Conservation (phyloP, 2,329 filamentous ascomycete genomes). For the Venturia aucupariae region DNA sequence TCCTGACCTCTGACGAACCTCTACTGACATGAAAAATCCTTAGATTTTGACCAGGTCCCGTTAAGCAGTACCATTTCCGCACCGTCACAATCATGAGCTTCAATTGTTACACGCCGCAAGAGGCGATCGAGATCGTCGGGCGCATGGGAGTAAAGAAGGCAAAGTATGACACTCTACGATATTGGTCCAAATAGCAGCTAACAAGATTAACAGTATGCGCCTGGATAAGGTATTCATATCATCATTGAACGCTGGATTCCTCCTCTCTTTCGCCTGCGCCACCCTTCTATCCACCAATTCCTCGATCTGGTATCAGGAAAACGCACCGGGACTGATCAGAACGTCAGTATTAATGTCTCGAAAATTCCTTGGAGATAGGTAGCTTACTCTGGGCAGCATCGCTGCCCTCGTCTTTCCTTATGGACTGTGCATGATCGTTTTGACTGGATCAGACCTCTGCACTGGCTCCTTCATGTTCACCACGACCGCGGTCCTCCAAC, state of each 20-base stretch:
- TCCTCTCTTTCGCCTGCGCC: conserved; percentile 42
- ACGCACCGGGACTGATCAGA: conserved; percentile 18
- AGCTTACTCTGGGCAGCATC: conserved; percentile 34
- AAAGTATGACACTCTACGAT: not conserved
- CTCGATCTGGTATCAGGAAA: conserved; percentile 25
- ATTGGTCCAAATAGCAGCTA: not conserved
- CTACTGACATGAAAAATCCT: not conserved
- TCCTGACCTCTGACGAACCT: not conserved
- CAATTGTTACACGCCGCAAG: conserved; percentile 37
- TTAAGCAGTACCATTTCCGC: not conserved
- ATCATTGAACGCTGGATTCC: conserved; percentile 41
- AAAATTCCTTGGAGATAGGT: not conserved
- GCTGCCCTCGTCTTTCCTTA: conserved; percentile 40
- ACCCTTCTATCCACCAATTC: conserved; percentile 21
- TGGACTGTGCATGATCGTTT: conserved; percentile 41
- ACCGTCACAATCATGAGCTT: conserved; percentile 6
- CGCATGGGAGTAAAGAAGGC: conserved; percentile 44
- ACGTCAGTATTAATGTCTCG: conserved; percentile 15
- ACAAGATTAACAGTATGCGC: conserved; percentile 32
- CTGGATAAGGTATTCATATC: conserved; percentile 45
- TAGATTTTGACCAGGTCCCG: not conserved
- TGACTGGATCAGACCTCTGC: conserved; percentile 41
- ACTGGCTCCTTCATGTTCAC: conserved; percentile 36
- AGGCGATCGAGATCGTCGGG: conserved; percentile 43
- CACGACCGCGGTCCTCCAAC: conserved; percentile 18